Conservation (phyloP, 306 rosid genomes). For the Sphenostylis stenocarpa region DNA sequence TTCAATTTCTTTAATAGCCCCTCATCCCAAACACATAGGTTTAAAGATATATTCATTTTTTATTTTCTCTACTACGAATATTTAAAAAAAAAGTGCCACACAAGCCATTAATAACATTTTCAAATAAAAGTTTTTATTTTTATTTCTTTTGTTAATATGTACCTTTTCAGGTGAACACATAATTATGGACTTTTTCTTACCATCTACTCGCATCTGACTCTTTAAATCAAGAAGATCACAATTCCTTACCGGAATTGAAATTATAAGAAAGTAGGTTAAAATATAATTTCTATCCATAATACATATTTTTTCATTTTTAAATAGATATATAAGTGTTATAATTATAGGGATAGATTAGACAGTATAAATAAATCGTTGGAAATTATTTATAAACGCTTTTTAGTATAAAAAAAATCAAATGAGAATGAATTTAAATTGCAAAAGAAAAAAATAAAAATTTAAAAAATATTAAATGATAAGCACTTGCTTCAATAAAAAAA, state of each 20-base stretch:
- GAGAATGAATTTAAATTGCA: neutral
- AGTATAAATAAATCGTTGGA: neutral
- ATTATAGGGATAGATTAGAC: neutral
- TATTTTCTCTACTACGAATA: too few species aligned
- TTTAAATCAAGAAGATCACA: neutral
- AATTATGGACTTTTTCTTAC: neutral
- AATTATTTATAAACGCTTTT: too few species aligned
- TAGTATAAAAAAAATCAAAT: neutral
- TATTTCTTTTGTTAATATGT: neutral
- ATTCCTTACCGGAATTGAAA: neutral
- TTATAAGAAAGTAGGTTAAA: neutral
- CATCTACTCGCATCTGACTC: neutral
- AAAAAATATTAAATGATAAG: neutral
- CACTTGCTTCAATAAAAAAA: neutral
- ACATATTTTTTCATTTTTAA: too few species aligned
- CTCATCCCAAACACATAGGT: too few species aligned
- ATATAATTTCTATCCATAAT: too few species aligned
- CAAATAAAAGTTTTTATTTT: too few species aligned
- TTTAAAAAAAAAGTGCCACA: too few species aligned
- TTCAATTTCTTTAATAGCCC: too few species aligned
- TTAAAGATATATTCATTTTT: too few species aligned
- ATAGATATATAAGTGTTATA: too few species aligned
- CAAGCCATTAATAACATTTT: too few species aligned
- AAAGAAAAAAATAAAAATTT: too few species aligned
- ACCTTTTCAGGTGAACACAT: neutral